phyloP scores from a whole-genome alignment of 148 eudicot genomes.

The Rhododendron mucronatum region DNA sequence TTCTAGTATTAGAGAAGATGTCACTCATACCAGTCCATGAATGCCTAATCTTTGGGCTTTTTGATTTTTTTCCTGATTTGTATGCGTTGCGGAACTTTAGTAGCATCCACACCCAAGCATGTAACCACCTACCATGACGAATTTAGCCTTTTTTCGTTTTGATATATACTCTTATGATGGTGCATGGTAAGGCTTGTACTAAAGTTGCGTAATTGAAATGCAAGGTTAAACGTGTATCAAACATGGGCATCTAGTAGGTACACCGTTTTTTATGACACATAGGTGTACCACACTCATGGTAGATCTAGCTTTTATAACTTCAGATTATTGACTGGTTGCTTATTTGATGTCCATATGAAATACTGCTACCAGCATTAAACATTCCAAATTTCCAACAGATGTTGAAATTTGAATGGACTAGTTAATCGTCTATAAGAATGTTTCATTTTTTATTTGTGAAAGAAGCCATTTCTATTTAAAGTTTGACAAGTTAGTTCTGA shows the following conservation, averaged over 20 bases:
- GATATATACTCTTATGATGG: not conserved
- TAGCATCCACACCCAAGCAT: not conserved
- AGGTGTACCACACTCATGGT: too few species aligned
- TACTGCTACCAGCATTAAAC: too few species aligned
- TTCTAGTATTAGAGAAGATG: not conserved
- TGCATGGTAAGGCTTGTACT: not conserved
- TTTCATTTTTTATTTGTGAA: not conserved
- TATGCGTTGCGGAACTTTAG: not conserved
- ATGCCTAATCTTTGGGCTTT: not conserved
- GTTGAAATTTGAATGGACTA: too few species aligned
- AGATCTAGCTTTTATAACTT: too few species aligned
- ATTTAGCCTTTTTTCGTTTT: not conserved
- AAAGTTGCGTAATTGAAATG: not conserved
- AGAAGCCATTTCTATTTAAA: not conserved
- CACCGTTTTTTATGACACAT: too few species aligned
- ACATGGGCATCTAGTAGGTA: too few species aligned
- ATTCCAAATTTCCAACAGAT: too few species aligned
- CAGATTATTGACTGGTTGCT: too few species aligned
- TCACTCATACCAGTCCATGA: not conserved
- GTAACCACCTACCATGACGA: not conserved
- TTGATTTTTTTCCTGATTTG: not conserved
- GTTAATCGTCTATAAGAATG: not conserved
- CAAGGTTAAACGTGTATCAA: not conserved
- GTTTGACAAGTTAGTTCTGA: not conserved
- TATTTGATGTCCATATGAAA: too few species aligned